Conservation (phyloP, 1,139 yeast species). For the Saccharomyces uvarum region DNA sequence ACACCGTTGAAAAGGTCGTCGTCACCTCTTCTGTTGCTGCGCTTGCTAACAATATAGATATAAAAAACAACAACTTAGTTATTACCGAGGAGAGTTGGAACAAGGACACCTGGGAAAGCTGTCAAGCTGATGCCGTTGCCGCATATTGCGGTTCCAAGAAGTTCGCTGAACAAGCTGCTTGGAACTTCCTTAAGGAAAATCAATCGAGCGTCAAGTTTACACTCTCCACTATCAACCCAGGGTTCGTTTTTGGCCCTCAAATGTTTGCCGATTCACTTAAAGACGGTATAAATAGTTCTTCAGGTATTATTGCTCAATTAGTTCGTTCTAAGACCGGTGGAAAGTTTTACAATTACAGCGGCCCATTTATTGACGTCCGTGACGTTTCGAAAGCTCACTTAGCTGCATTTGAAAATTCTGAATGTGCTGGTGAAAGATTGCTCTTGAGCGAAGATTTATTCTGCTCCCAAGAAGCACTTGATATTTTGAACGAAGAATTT, state of each 20-base stretch:
- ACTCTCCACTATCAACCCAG: slow-evolving; percentile 41
- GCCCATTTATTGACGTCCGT: slow-evolving; percentile 41
- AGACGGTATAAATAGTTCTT: slow-evolving; percentile 32
- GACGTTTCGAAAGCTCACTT: slow-evolving; percentile 49
- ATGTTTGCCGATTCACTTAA: slow-evolving; percentile 30
- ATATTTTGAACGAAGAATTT: slow-evolving; percentile 33
- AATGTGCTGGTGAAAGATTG: slow-evolving; percentile 31
- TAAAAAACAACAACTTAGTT: slow-evolving; percentile 1
- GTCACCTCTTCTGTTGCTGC: slow-evolving; percentile 53
- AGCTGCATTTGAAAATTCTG: slow-evolving; percentile 34
- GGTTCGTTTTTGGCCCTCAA: slow-evolving; percentile 43
- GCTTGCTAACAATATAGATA: slow-evolving; percentile 20
- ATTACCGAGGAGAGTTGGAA: slow-evolving; percentile 36
- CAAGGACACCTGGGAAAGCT: slow-evolving; percentile 32
- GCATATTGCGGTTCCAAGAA: slow-evolving; percentile 47
- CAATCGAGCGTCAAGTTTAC: slow-evolving; percentile 37
- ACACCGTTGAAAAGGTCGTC: slow-evolving; percentile 32
- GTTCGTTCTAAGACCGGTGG: slow-evolving; percentile 13
- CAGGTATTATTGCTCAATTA: slow-evolving; percentile 30
- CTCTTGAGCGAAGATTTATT: slow-evolving; percentile 29
- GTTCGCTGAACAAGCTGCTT: slow-evolving; percentile 45
- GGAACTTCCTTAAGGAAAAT: slow-evolving; percentile 40
- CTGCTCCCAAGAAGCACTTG: slow-evolving; percentile 28
- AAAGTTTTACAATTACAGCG: slow-evolving; percentile 10
- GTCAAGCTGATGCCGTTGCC: slow-evolving; percentile 23